Conservation (phyloP, 768 basidiomycete species). For the Mycena olivaceomarginata region DNA sequence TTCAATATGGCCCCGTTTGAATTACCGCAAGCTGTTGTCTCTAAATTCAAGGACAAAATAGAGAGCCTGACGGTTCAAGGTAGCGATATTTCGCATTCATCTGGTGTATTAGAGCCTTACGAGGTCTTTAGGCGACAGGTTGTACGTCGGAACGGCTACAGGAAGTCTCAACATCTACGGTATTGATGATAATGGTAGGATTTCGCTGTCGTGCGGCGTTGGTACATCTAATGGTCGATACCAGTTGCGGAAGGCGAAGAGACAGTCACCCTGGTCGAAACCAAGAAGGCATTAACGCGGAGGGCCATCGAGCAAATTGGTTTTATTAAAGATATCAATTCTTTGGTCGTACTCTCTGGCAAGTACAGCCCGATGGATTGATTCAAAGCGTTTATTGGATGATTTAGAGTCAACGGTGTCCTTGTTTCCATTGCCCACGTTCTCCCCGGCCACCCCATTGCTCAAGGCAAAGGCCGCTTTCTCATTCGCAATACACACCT, state of each 20-base stretch:
- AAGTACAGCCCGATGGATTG: constrained; percentile 41
- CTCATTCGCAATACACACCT: constrained; percentile 86
- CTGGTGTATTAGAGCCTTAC: not conserved
- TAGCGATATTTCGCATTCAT: constrained; percentile 29
- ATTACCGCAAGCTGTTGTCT: constrained; percentile 51
- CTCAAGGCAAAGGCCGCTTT: constrained; percentile 87
- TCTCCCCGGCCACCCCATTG: constrained; percentile 83
- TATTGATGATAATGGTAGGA: constrained; percentile 54
- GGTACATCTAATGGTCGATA: constrained; percentile 10
- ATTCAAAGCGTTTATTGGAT: constrained; percentile 15
- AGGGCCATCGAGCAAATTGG: constrained; percentile 93
- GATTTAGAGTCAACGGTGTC: constrained; percentile 81
- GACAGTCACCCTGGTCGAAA: constrained; percentile 70
- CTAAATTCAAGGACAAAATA: constrained; percentile 67
- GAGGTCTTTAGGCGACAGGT: constrained; percentile 64
- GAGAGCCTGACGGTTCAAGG: constrained; percentile 67
- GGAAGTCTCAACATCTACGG: constrained; percentile 75
- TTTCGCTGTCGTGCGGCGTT: not conserved
- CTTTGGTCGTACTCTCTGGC: constrained; percentile 92
- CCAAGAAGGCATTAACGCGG: constrained; percentile 78
- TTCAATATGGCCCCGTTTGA: constrained; percentile 57
- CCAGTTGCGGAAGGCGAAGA: constrained; percentile 56
- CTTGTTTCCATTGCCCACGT: constrained; percentile 84
- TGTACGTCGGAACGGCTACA: constrained; percentile 78
- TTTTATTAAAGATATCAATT: constrained; percentile 90